Evolutionary conservation across 352 stramenopile species (phyloP).

Genomic region (Phytophthora fragariaefolia): DNA sequence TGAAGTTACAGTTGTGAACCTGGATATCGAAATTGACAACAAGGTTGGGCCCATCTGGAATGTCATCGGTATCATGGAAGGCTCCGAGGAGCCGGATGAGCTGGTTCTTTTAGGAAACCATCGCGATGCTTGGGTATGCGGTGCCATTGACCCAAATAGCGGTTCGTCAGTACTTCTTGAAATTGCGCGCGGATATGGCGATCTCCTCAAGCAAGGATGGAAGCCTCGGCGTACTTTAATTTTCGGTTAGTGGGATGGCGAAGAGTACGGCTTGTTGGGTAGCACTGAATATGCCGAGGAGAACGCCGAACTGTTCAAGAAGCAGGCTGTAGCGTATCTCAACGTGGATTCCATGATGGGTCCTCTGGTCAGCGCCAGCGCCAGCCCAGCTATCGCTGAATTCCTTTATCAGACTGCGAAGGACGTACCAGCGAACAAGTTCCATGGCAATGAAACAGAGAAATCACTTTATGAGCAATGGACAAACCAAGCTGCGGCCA

Average conservation of each 20-base stretch:
- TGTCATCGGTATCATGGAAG: constrained; percentile 66
- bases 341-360: constrained; percentile 89
- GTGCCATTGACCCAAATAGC: constrained; percentile 28
- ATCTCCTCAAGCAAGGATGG: constrained; percentile 61
- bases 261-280: constrained; percentile 67
- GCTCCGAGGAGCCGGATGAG: constrained; percentile 48
- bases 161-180: constrained; percentile 65
- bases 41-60: constrained; percentile 50
- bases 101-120: constrained; percentile 77
- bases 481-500: constrained; percentile 25
- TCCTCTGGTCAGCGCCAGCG: constrained; percentile 54
- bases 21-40: constrained; percentile 83
- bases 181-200: constrained; percentile 58
- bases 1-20: constrained; percentile 52
- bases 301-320: constrained; percentile 52
- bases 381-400: constrained; percentile 72
- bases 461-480: constrained; percentile 46
- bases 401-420: constrained; percentile 67
- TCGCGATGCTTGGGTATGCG: constrained; percentile 71
- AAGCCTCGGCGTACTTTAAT: constrained; percentile 65
- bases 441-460: constrained; percentile 43
- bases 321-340: constrained; percentile 79
- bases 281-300: constrained; percentile 89
- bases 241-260: constrained; percentile 71
- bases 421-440: constrained; percentile 65